Conservation (phyloP, 2,329 filamentous ascomycete species). For the Coniella lustricola region DNA sequence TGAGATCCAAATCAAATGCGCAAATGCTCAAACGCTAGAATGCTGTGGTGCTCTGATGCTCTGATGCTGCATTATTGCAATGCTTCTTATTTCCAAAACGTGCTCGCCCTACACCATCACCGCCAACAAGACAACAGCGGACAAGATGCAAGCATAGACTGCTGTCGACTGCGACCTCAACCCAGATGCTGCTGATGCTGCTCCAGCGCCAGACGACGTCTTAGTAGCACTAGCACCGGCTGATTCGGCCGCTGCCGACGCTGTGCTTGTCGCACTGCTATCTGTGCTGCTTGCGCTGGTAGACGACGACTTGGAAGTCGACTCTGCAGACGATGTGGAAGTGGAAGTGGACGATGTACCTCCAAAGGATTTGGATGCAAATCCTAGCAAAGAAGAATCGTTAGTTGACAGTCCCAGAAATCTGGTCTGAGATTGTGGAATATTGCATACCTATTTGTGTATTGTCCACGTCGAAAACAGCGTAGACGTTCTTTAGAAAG, state of each 20-base stretch:
- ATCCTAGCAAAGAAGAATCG: constrained; percentile 23
- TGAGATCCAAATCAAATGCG: constrained; percentile 4
- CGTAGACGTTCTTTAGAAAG: constrained; percentile 86
- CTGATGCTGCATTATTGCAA: too few relatives aligned
- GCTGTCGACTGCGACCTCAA: constrained; percentile 11
- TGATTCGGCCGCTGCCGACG: constrained; percentile 20
- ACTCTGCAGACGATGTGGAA: constrained; percentile 10
- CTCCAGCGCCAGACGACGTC: constrained; percentile 22
- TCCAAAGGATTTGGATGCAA: constrained; percentile 27
- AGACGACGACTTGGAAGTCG: constrained; percentile 1
- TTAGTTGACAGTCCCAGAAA: background rate
- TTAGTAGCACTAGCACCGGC: constrained; percentile 17
- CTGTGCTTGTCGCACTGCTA: constrained; percentile 5
- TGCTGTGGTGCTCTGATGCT: background rate
- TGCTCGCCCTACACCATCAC: constrained; percentile 17
- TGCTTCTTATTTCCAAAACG: too few relatives aligned
- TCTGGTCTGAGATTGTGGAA: background rate
- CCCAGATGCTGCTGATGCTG: constrained; percentile 19
- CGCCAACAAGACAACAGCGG: constrained; percentile 20
- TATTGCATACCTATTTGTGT: constrained; percentile 51
- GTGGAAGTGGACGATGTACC: constrained; percentile 18
- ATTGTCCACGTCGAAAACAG: constrained; percentile 72
- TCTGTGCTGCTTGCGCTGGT: constrained; percentile 5
- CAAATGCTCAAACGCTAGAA: constrained; percentile 1
- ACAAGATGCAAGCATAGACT: constrained; percentile 17